Percentiles rank a stretch among this genome's conserved stretches.
phyloP scores from a whole-genome alignment of 108 stramenopile genomes.

The Conticribra weissflogii region DNA sequence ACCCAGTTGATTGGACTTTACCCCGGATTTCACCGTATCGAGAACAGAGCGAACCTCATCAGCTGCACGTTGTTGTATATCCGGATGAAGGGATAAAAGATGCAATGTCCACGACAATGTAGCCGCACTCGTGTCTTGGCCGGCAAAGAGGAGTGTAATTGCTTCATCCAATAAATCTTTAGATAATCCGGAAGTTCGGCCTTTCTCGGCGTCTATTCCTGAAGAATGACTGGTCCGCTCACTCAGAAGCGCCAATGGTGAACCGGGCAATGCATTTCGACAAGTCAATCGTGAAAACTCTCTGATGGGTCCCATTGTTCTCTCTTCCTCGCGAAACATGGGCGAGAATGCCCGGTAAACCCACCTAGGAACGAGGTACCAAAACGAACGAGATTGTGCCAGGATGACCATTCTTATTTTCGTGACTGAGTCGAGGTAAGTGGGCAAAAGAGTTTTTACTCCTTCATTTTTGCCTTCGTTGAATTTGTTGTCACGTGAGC shows the following conservation, averaged over 20 bases:
- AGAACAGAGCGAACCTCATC: slow-evolving; percentile 64
- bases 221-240: slow-evolving; percentile 44
- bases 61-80: slow-evolving; percentile 61
- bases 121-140: slow-evolving; percentile 94
- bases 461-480: neutral
- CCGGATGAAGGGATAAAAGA: slow-evolving; percentile 80
- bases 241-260: slow-evolving; percentile 60
- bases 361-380: slow-evolving; percentile 90
- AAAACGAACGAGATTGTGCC: slow-evolving; percentile 89
- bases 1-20: neutral
- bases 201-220: too few species aligned
- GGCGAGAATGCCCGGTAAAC: slow-evolving; percentile 78
- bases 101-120: slow-evolving; percentile 94
- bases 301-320: slow-evolving; percentile 78
- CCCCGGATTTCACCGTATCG: slow-evolving; percentile 28
- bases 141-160: slow-evolving; percentile 92
- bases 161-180: slow-evolving; percentile 84
- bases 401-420: slow-evolving; percentile 91
- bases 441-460: slow-evolving; percentile 48
- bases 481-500: slow-evolving; percentile 13
- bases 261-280: slow-evolving; percentile 59
- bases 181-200: too few species aligned
- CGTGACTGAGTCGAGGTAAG: slow-evolving; percentile 80
- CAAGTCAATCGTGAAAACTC: slow-evolving; percentile 75
- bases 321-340: slow-evolving; percentile 81